Base-by-base conservation (phyloP, 1,139 yeast species). In the Pichia sp. region DNA sequence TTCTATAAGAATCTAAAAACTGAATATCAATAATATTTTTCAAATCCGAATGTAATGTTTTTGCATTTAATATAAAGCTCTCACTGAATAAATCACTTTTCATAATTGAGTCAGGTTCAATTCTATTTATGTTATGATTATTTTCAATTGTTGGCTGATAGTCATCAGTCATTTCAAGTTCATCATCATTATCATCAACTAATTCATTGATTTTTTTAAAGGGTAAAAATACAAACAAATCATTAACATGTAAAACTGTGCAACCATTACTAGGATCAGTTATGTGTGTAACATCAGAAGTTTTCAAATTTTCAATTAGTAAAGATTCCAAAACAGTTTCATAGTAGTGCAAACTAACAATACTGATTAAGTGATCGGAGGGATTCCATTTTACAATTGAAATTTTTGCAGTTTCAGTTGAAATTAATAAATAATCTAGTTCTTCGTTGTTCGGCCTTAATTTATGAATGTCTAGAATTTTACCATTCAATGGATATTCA, bases 341-440 rank as follows among this genome's bases (percentile, higher is more conserved):
- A 67, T 91, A 93, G 66, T 80, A 89, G 68, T 93, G 99, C 52
- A 93, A 73, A 49, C 96, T 87, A 4, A 82, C 77, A 0, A 97
- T 89, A 22, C 78, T 73, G 16, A 93, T 74, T 0, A 77, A 62
- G 56, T 80, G 74, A 18, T 64, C 66, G 10, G 65, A 69, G 13
- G 71, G 70, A 63, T 89, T 85, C 90, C 96, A 93, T 55, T 76
- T 75, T 30, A 93, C 71, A 42, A 91, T 70, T 1, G 95, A 86
- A 50, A 89, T 66, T 66, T 91, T 91, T 28, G 97, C 96, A 53
- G 72, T 73, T 57, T 83, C 80, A 41, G 95, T 87, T 14, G 90
- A 73, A 3, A 93, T 73, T 6, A 86, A 68, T 43, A 93, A 62
- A 58, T 80, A 83, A 60, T 88, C 91, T 50, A 79, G 67, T 5